Base-by-base conservation (phyloP, 345 rosid species). In the Psidium guajava region DNA sequence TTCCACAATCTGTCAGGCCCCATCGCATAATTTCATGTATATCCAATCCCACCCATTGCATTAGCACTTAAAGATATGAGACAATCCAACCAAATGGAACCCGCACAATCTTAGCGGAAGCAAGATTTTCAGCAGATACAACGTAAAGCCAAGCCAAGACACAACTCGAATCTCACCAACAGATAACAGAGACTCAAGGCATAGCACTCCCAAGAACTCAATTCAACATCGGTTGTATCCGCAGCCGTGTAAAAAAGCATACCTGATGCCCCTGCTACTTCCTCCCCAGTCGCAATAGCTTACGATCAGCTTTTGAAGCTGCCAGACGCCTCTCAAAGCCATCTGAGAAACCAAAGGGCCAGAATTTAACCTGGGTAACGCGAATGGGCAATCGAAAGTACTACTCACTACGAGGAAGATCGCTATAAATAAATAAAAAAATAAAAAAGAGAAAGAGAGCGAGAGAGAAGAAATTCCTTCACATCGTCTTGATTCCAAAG, bases 251-350 rank as follows among this genome's bases (percentile, higher is more conserved):
- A 36, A 69, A 18, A 32, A 36, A 36, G 20, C 83, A 84, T 87
- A 95, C 98, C 96, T 93, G 88, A 95, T 93, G 81, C 98, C 98
- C 81, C 95, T 91, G 81, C 99, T 95, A 87, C 98, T 97, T 28
- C 98, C 99, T 83, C 99, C 99, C 99, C 98, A 94, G 73, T 95
- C 92, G 86, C 95, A 90, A 82, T 91, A 95, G 92, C 98, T 95
- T 28, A 95, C 98, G 5, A 95, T 87, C 85, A 97, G 91, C 90
- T 92, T 97, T 87, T 93, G 87, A 44, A 95, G 98, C 89, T 97
- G 98, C 99, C 99, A 97, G 10, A 89, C 92, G 52, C 98, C 98
- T 92, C 95, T 91, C 53, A 89, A 84, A 25, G 99, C 94, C 99
- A 97, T 95, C 91, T 86, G 86, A 54, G 44, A 32, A 32, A 22